Base-by-base conservation (phyloP, 176 grass and related monocot genomes). In the Oryza coarctata region DNA sequence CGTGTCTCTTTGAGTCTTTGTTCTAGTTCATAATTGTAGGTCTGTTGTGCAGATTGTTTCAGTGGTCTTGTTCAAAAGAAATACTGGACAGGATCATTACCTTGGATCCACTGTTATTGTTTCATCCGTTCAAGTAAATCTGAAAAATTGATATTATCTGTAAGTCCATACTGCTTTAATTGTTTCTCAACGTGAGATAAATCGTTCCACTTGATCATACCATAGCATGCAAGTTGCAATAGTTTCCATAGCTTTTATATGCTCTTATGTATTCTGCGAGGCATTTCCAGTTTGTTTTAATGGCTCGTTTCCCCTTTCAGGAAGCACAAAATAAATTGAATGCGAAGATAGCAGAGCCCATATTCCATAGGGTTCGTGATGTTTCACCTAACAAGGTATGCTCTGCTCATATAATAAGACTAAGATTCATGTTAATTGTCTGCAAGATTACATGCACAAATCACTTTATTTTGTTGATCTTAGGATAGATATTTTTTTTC, bases 351-450 rank as follows among this genome's bases (percentile, higher is more conserved):
- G 22, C 75, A 70, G 90, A 95, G 18, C 83, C 91, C 32, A 45
- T 90, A 52, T 95, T 99, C 77, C 89, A 92, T 80, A 87, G 93
- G 79, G 88, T 99, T 71, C 93, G 96, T 65, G 91, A 95, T 81
- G 93, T 99, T 70, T 91, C 96, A 61, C 96, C 96, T 73, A 95
- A 99, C 83, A 99, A 99, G 96, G 96, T 99, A 91, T 22, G 44
- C 18, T 50, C 32, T 77, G 28, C 61, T 81, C 5, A 27, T 71
- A 82, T 69, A 20, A 40, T 73, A 39, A 50, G 14, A 58, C 50
- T 67, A 35, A 58, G 30, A 65, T 75, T 41, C 32, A 44, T 14
- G 27, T 5, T 65, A 40, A n/a, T 43, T 55, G n/a, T 64, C 43
- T 68, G 39, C 70, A 70, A 80, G 43, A 74, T 32, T 70, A 27